Evolutionary conservation across 2,329 filamentous ascomycete species (phyloP).

Genomic region (Aphanocladium album): DNA sequence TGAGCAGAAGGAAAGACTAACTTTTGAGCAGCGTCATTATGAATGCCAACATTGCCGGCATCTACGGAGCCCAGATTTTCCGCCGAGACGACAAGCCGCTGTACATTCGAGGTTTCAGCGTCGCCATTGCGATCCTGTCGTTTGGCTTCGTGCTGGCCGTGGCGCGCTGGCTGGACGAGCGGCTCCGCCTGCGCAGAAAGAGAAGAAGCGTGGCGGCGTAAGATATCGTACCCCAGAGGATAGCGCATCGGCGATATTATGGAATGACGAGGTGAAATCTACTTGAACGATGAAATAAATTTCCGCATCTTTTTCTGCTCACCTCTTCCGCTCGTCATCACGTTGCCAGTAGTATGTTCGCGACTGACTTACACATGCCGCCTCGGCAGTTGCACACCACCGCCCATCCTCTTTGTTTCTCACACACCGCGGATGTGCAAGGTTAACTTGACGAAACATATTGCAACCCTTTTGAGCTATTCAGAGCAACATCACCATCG

Average conservation of each 20-base stretch:
- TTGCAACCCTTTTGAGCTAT: not conserved
- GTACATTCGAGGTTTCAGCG: conserved; percentile 46
- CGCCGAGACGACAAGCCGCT: conserved; percentile 44
- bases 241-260: not conserved
- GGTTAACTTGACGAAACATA: not conserved
- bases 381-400: not conserved
- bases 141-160: conserved; percentile 38
- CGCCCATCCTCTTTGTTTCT: not conserved
- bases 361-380: not conserved
- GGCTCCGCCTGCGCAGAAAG: conserved; percentile 4
- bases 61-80: conserved; percentile 58
- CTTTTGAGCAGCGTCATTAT: conserved; percentile 45
- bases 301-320: not conserved
- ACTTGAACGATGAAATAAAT: not conserved
- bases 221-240: not conserved
- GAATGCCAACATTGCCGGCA: conserved; percentile 57
- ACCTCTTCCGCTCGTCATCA: no score
- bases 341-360: no score
- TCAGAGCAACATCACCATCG: not conserved
- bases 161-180: conserved; percentile 40
- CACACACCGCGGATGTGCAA: not conserved
- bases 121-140: conserved; percentile 39
- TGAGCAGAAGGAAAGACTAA: not conserved
- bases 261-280: not conserved
- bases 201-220: not conserved